phyloP scores from a whole-genome alignment of 108 stramenopile species.

The Skeletonema marinoi region DNA sequence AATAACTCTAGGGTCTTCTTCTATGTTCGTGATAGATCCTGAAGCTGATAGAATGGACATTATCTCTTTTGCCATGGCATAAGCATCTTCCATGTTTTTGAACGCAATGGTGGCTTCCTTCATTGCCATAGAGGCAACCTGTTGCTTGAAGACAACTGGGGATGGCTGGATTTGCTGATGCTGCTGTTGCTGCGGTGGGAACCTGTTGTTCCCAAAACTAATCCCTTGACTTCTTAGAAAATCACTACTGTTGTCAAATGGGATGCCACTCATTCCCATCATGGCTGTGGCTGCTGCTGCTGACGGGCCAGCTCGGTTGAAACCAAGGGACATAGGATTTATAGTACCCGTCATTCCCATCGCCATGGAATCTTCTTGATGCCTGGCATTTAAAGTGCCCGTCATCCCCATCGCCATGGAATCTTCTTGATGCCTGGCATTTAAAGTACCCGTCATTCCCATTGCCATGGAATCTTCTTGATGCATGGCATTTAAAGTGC shows the following conservation, averaged over 20 bases:
- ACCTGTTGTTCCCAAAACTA: background rate
- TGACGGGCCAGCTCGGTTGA: background rate
- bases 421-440: no score
- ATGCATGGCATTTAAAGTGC: background rate
- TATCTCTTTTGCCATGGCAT: conserved; percentile 22
- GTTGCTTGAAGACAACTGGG: conserved; percentile 39
- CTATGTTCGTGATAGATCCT: background rate
- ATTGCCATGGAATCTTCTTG: background rate
- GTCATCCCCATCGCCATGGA: no score
- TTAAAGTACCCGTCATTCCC: no score
- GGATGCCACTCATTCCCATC: background rate
- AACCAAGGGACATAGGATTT: background rate
- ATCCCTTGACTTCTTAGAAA: background rate
- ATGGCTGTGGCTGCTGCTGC: background rate
- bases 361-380: no score
- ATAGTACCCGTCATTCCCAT: background rate
- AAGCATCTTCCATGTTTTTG: conserved; percentile 38
- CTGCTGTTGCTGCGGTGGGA: background rate
- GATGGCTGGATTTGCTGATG: conserved; percentile 4
- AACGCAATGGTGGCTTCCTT: conserved; percentile 37
- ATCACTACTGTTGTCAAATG: background rate
- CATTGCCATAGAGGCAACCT: conserved; percentile 51
- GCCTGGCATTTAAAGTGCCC: no score
- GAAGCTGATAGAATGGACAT: background rate
- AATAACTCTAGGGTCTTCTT: conserved; percentile 21